phyloP scores from a whole-genome alignment of 768 basidiomycete species.

The Boletus sp. region DNA sequence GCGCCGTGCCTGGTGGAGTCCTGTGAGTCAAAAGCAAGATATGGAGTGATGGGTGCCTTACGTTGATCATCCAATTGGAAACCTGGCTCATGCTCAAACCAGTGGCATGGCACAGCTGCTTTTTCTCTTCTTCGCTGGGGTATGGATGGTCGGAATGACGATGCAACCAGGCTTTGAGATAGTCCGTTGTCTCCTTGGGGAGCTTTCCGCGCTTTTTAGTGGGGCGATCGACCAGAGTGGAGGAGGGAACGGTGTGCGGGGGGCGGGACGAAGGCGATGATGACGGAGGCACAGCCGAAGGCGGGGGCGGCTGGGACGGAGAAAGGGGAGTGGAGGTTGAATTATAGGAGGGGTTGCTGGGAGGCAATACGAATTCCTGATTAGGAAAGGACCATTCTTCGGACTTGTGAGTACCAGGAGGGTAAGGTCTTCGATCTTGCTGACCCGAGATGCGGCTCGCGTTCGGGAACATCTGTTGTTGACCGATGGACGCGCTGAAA shows the following conservation, averaged over 20 bases:
- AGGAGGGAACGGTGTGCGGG: conserved; percentile 47
- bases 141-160: conserved; percentile 88
- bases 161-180: conserved; percentile 84
- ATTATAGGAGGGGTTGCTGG: conserved; percentile 24
- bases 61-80: conserved; percentile 94
- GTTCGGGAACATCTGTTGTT: conserved; percentile 61
- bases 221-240: conserved; percentile 69
- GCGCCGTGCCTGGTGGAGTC: conserved; percentile 58
- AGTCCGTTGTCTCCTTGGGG: conserved; percentile 88
- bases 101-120: conserved; percentile 81
- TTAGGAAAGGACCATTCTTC: conserved; percentile 70
- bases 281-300: conserved; percentile 37
- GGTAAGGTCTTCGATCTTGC: conserved; percentile 56
- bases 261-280: conserved; percentile 47
- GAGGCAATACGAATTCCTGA: conserved; percentile 51
- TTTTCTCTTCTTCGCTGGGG: conserved; percentile 88
- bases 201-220: conserved; percentile 83
- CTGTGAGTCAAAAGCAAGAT: conserved; percentile 11
- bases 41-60: conserved; percentile 32
- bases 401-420: conserved; percentile 50
- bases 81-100: conserved; percentile 87
- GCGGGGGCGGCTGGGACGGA: conserved; percentile 36
- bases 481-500: conserved; percentile 55
- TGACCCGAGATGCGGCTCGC: conserved; percentile 71
- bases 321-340: conserved; percentile 37